phyloP scores from a whole-genome alignment of 306 rosid genomes.

The Prunus persica region DNA sequence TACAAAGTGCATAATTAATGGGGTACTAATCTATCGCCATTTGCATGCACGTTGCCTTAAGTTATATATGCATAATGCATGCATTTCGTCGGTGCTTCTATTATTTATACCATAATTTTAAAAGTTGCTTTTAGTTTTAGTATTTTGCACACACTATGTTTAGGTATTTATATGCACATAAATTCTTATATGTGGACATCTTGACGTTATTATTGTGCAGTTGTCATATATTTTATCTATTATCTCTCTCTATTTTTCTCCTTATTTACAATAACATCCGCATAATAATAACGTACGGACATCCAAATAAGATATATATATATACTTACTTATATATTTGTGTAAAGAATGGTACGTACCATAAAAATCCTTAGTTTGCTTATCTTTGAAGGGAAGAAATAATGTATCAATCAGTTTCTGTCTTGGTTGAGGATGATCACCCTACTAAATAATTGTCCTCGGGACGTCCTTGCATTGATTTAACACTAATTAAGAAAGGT shows the following conservation, averaged over 20 bases:
- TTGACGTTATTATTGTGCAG: accelerated
- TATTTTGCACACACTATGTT: neutral
- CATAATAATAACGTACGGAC: no score
- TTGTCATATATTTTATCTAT: no score
- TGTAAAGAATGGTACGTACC: neutral
- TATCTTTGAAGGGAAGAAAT: conserved; percentile 33
- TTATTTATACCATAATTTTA: neutral
- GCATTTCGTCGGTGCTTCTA: conserved; percentile 13
- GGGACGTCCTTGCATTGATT: conserved; percentile 5
- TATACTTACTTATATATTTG: neutral
- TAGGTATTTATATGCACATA: no score
- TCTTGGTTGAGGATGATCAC: neutral
- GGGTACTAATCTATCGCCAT: neutral
- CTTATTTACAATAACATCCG: accelerated
- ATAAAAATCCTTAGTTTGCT: neutral
- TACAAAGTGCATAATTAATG: neutral
- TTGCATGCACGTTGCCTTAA: conserved; percentile 9
- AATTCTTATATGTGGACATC: no score
- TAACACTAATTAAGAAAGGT: conserved; percentile 13
- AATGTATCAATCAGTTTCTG: conserved; percentile 9
- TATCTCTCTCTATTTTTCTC: accelerated
- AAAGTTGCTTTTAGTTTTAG: neutral
- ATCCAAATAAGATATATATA: neutral
- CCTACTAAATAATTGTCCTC: neutral
- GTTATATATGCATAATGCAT: neutral